Conservation (phyloP, 192 early-diverging fungal genomes). For the Haplosporangium gracile region DNA sequence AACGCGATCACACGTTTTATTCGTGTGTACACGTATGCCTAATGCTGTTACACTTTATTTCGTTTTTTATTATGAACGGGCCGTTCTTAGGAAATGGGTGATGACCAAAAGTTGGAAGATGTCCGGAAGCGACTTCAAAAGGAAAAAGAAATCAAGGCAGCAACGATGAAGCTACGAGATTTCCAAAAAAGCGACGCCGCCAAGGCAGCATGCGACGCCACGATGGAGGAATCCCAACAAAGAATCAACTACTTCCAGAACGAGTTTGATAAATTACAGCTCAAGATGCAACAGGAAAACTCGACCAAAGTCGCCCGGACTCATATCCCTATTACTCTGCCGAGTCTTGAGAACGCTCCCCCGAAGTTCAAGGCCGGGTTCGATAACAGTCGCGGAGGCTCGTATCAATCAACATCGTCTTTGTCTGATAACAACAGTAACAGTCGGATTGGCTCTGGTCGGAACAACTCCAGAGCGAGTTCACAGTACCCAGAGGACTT, state of each 20-base stretch:
- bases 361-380: conserved; percentile 29
- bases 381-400: conserved; percentile 9
- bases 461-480: conserved; percentile 36
- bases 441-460: conserved; percentile 10
- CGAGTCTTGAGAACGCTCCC: conserved; percentile 36
- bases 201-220: conserved; percentile 79
- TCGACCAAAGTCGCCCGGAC: conserved; percentile 22
- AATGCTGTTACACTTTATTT: not conserved
- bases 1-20: not conserved
- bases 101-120: conserved; percentile 51
- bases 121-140: conserved; percentile 52
- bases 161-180: conserved; percentile 50
- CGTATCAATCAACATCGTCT: conserved; percentile 9
- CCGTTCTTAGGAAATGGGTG: conserved; percentile 37
- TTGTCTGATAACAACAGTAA: not conserved
- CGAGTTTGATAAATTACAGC: conserved; percentile 72
- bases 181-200: conserved; percentile 47
- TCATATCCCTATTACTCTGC: conserved; percentile 38
- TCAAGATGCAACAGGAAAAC: conserved; percentile 38
- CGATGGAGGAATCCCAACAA: conserved; percentile 73
- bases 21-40: too few relatives aligned
- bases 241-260: conserved; percentile 77
- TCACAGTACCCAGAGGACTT: conserved; percentile 53
- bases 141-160: conserved; percentile 55
- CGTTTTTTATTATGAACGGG: not conserved